Base-by-base conservation (phyloP, 805 yeast species). In the Candida saitoana region DNA sequence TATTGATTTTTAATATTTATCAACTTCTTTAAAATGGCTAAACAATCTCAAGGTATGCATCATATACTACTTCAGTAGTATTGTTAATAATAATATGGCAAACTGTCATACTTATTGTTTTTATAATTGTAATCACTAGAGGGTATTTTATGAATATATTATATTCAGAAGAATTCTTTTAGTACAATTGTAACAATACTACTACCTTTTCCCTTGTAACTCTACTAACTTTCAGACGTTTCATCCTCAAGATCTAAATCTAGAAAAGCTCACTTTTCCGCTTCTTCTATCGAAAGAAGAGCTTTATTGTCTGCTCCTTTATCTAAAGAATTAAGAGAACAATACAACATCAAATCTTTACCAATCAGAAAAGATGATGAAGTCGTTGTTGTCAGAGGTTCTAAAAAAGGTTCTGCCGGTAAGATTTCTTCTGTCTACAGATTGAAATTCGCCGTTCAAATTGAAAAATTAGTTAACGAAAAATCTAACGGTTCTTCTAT, bases 351-450 rank as follows among this genome's bases (percentile, higher is more conserved):
- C 77, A 88, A 83, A 71, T 78, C 97, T 61, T 77, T 93, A 57
- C 99, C 99, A 73, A 83, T 93, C 80, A 93, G 97, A 84, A 85
- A 86, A 77, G 95, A 90, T 63, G 99, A 93, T 73, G 88, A 86
- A 75, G 96, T 93, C 62, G 74, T 79, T 63, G 93, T 93, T 67
- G 91, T 85, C 72, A 91, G 99, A 79, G 99, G 99, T 70, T 87
- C 98, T 68, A 87, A 87, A 86, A 93, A 93, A 82, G 99, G 98
- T 73, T 89, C 91, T 64, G 99, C 91, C 81, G 99, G 99, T 77
- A 87, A 89, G 78, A 81, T 93, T 73, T 78, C 93, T 59, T 85
- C 96, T 56, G 98, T 91, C 61, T 93, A 93, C 96, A 91, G 99
- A 86, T 86, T 93, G 77, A 93, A 93, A 76, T 93, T 79, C 71